Percentiles rank a stretch among this genome's conserved stretches.
Conservation (phyloP, 495 filamentous ascomycete genomes). For the Aspergillus baeticus region DNA sequence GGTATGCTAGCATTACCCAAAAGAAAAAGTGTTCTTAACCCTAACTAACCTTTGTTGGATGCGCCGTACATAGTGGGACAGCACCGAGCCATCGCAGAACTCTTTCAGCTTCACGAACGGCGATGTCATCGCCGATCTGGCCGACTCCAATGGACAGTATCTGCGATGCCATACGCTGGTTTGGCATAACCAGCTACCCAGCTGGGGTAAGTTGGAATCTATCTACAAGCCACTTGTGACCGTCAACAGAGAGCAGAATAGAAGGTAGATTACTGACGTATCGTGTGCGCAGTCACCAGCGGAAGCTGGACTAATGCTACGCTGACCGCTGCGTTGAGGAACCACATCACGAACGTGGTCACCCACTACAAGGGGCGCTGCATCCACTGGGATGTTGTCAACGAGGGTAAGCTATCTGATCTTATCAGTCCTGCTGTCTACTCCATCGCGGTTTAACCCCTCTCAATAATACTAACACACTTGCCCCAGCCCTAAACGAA, state of each 20-base stretch:
- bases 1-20: conserved; percentile 24
- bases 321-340: conserved; percentile 50
- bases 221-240: no score
- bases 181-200: conserved; percentile 27
- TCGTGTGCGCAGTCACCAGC: conserved; percentile 37
- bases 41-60: neutral
- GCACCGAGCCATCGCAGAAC: conserved; percentile 7
- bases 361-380: conserved; percentile 57
- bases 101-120: conserved; percentile 6
- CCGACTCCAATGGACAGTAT: conserved; percentile 7
- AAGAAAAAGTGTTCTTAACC: no score
- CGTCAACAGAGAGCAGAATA: neutral
- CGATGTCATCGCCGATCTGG: conserved; percentile 6
- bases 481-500: conserved; percentile 43
- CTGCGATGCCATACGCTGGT: conserved; percentile 11
- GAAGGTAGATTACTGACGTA: conserved; percentile 10
- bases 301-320: conserved; percentile 54
- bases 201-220: conserved; percentile 53
- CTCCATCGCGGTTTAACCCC: neutral
- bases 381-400: conserved; percentile 44
- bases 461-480: no score
- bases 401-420: conserved; percentile 29
- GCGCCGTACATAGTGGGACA: neutral
- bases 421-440: no score
- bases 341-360: conserved; percentile 52